phyloP scores from a whole-genome alignment of 805 yeast species.

The Teunomyces panamensis region DNA sequence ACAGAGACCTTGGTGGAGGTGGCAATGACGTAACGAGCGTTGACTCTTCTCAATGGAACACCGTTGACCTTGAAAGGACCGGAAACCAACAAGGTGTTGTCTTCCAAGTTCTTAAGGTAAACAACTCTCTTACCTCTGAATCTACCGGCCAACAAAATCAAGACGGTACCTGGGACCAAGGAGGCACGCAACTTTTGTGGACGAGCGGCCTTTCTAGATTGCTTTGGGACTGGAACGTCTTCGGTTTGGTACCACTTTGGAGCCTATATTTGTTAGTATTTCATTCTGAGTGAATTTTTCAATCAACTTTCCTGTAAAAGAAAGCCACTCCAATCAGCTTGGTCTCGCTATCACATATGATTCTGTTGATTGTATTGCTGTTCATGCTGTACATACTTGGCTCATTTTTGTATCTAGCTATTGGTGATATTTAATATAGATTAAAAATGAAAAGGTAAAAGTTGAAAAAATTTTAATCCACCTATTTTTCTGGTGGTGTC shows the following conservation, averaged over 20 bases:
- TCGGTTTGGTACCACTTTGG: constrained; percentile 95
- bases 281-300: background rate
- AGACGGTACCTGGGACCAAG: constrained; percentile 95
- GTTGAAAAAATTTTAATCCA: constrained; percentile 9
- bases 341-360: background rate
- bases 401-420: constrained; percentile 17
- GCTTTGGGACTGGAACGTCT: constrained; percentile 83
- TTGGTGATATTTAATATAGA: constrained; percentile 12
- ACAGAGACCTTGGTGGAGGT: constrained; percentile 91
- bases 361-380: background rate
- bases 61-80: constrained; percentile 99
- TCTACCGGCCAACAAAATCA: constrained; percentile 97
- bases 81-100: constrained; percentile 93
- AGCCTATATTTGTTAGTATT: constrained; percentile 45
- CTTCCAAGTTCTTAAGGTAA: constrained; percentile 93
- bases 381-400: constrained; percentile 11
- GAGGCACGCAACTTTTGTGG: constrained; percentile 96
- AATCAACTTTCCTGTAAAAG: background rate
- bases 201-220: constrained; percentile 85
- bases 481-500: constrained; percentile 11
- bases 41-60: constrained; percentile 99
- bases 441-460: constrained; percentile 9
- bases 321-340: background rate
- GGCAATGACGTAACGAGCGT: constrained; percentile 97
- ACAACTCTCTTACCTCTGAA: constrained; percentile 99